These are phyloP conservation scores for Colletotrichum liaoningense DNA, from an alignment of 2,329 filamentous ascomycete species.

Conservation along the genomic window DNA sequence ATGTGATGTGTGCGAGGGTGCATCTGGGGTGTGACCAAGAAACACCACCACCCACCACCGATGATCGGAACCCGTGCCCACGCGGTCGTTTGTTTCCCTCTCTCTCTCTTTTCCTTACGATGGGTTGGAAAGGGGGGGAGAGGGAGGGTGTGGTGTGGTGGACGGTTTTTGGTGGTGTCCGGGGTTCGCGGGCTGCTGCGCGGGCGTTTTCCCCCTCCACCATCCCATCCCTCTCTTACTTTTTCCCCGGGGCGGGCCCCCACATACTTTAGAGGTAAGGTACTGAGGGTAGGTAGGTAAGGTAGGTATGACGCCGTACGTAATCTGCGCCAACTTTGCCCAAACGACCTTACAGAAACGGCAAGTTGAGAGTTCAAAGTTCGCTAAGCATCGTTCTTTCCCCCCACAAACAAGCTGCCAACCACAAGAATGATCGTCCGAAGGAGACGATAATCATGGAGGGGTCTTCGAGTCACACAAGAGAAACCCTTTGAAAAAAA, in stretches of 20 bases:
- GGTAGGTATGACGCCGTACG: conserved; percentile 1
- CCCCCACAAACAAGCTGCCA: too few species aligned
- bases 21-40: neutral
- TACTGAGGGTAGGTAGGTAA: neutral
- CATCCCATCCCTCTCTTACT: neutral
- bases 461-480: too few species aligned
- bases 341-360: neutral
- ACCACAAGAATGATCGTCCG: too few species aligned
- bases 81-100: neutral
- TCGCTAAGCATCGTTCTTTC: too few species aligned
- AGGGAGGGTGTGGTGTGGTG: neutral
- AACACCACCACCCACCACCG: neutral
- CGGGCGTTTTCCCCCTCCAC: neutral
- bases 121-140: neutral
- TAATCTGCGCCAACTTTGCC: conserved; percentile 14
- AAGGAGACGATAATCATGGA: too few species aligned
- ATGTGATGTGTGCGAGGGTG: neutral
- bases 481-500: too few species aligned
- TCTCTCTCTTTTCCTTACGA: neutral
- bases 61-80: conserved; percentile 11
- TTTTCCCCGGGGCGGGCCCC: too few species aligned
- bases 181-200: neutral
- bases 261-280: neutral
- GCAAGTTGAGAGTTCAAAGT: neutral
- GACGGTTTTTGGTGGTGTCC: neutral